phyloP scores from a whole-genome alignment of 768 basidiomycete species.

The Phlegmacium glaucopus region DNA sequence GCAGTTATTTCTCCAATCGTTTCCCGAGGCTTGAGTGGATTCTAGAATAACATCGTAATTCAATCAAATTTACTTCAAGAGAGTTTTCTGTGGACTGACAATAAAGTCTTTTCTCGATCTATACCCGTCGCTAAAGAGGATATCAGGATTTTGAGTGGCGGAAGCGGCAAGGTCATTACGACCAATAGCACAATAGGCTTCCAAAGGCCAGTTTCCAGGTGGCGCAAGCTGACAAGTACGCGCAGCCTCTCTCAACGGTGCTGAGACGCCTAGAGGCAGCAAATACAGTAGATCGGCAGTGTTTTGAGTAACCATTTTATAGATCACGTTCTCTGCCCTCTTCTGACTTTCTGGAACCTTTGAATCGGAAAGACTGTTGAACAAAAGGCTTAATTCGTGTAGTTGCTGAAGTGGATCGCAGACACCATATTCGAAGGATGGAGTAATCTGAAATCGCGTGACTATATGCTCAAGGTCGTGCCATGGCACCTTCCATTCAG shows the following conservation, averaged over 20 bases:
- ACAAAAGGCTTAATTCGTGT: conserved; percentile 52
- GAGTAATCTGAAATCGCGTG: conserved; percentile 42
- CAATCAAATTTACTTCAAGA: not conserved
- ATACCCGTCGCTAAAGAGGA: conserved; percentile 51
- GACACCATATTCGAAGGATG: conserved; percentile 61
- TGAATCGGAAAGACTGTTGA: conserved; percentile 56
- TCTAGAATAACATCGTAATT: conserved; percentile 32
- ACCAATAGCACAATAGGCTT: conserved; percentile 66
- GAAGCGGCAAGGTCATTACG: conserved; percentile 73
- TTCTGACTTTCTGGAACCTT: conserved; percentile 49
- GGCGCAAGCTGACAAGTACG: conserved; percentile 80
- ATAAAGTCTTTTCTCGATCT: conserved; percentile 54
- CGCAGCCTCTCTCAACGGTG: conserved; percentile 83
- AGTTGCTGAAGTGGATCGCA: conserved; percentile 55
- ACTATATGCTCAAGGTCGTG: conserved; percentile 47
- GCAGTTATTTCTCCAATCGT: conserved; percentile 51
- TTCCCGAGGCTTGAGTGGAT: conserved; percentile 42
- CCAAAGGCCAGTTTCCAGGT: conserved; percentile 67
- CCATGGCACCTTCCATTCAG: conserved; percentile 63
- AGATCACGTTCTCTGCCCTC: conserved; percentile 65
- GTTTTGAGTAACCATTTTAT: conserved; percentile 47
- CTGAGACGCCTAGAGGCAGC: conserved; percentile 67
- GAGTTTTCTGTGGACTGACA: conserved; percentile 30
- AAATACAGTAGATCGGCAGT: conserved; percentile 48
- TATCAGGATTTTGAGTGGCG: conserved; percentile 44